phyloP scores from a whole-genome alignment of 192 early-diverging fungal species.

The Backusella macrospora region DNA sequence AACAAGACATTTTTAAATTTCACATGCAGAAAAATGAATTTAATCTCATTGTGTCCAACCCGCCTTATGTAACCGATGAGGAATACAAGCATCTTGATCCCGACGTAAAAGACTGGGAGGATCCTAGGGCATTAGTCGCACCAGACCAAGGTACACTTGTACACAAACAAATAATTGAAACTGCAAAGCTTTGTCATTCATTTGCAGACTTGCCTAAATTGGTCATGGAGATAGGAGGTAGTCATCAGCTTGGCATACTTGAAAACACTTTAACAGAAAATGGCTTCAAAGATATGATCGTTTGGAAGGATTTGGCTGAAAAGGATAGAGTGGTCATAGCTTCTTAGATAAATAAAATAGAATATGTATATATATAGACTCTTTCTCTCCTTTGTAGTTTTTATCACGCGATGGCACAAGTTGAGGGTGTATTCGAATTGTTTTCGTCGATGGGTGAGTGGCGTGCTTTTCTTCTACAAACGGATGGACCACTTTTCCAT shows the following conservation, averaged over 20 bases:
- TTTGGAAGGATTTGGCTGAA: conserved; percentile 83
- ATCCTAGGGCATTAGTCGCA: conserved; percentile 71
- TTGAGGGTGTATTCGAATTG: not conserved
- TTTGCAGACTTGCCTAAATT: conserved; percentile 55
- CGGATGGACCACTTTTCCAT: not conserved
- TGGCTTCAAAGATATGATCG: conserved; percentile 58
- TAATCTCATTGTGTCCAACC: conserved; percentile 87
- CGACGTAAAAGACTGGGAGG: conserved; percentile 88
- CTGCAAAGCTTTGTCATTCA: conserved; percentile 9
- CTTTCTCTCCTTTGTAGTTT: not conserved
- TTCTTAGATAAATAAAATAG: conserved; percentile 24
- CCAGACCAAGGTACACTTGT: conserved; percentile 62
- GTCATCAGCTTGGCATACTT: conserved; percentile 63
- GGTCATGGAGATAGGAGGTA: conserved; percentile 84
- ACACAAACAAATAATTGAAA: conserved; percentile 56
- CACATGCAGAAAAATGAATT: conserved; percentile 26
- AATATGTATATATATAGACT: too few species aligned
- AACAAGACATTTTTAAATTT: conserved; percentile 48
- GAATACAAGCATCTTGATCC: conserved; percentile 72
- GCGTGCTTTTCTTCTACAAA: conserved; percentile 11
- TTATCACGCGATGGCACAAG: conserved; percentile 9
- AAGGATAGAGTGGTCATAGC: conserved; percentile 68
- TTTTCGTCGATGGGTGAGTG: not conserved
- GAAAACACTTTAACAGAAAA: conserved; percentile 46
- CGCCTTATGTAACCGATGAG: conserved; percentile 79